Base-by-base conservation (phyloP, 2,329 filamentous ascomycete genomes). In the Xylariaceae sp. region DNA sequence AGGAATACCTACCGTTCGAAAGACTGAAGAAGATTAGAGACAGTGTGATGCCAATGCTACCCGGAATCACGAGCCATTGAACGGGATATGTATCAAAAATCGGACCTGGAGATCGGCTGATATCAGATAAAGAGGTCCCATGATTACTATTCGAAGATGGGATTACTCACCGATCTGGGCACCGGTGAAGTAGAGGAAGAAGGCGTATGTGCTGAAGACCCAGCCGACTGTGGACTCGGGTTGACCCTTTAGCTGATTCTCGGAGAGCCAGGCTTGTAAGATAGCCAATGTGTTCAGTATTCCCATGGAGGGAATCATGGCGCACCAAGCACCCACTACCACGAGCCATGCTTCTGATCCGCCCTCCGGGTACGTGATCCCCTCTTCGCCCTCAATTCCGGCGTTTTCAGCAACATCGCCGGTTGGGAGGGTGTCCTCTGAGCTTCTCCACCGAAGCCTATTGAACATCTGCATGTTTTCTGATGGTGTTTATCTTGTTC, bases 181-280 rank as follows among this genome's bases (percentile, higher is more conserved):
- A 18, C 57, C 60, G 5, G 54, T 59, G n/a, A 61, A 61, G 45
- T 61, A 61, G 39, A 61, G 60, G 23, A 61, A 61, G 54, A 61
- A 61, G 39, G 57, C 60, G n/a, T 61, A 61, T 2, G 60, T 59
- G 57, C 60, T 61, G 57, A 61, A 61, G 34, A 61, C 50, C 60
- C 57, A 61, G 11, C 57, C 57, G 1, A 61, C 54, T 13, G 51
- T 55, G 10, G 60, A 61, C 7, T 61, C 57, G 4, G 60, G 60
- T n/a, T 57, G 18, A 17, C 51, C 39, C 3, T 48, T 13, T 34
- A 61, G 47, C 47, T 61, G 45, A 17, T 61, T 50, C 17, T 61
- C 60, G 6, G 57, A 61, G 13, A 61, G 51, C 60, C 60, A 61
- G 51, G 60, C 60, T 50, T 61, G 60, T 34, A 61, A 13, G 5